Conservation (phyloP, 257 asterid species). For the Thymus mandschuricus region DNA sequence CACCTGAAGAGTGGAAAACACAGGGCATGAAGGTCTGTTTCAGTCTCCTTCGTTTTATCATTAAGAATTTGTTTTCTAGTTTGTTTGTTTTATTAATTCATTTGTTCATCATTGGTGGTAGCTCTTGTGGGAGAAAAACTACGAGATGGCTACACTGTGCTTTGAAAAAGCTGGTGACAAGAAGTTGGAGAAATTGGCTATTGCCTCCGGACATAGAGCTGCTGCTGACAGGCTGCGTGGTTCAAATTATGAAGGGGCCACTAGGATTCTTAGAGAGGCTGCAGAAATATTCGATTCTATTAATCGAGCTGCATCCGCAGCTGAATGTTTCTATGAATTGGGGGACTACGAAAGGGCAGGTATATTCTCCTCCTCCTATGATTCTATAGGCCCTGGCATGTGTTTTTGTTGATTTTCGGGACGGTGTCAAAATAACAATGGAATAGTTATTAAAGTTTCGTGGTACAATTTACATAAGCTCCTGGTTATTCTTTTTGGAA, state of each 20-base stretch:
- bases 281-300: slow-evolving; percentile 66
- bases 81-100: not conserved
- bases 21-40: slow-evolving; percentile 63
- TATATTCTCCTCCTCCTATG: slow-evolving; percentile 10
- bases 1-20: slow-evolving; percentile 63
- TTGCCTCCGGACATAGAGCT: slow-evolving; percentile 57
- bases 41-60: no score
- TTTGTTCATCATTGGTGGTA: slow-evolving; percentile 24
- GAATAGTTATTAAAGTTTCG: no score
- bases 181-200: slow-evolving; percentile 54
- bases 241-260: slow-evolving; percentile 43
- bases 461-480: not conserved
- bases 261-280: slow-evolving; percentile 53
- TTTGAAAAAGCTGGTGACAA: slow-evolving; percentile 66
- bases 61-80: not conserved
- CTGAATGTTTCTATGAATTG: slow-evolving; percentile 66
- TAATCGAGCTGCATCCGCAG: slow-evolving; percentile 53
- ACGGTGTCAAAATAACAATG: no score
- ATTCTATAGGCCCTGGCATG: no score
- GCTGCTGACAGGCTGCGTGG: slow-evolving; percentile 42
- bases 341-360: slow-evolving; percentile 68
- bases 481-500: not conserved
- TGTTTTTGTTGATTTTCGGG: no score
- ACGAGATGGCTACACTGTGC: slow-evolving; percentile 73
- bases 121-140: slow-evolving; percentile 69